phyloP scores from a whole-genome alignment of 148 eudicot species.

The Rhododendron simsii region DNA sequence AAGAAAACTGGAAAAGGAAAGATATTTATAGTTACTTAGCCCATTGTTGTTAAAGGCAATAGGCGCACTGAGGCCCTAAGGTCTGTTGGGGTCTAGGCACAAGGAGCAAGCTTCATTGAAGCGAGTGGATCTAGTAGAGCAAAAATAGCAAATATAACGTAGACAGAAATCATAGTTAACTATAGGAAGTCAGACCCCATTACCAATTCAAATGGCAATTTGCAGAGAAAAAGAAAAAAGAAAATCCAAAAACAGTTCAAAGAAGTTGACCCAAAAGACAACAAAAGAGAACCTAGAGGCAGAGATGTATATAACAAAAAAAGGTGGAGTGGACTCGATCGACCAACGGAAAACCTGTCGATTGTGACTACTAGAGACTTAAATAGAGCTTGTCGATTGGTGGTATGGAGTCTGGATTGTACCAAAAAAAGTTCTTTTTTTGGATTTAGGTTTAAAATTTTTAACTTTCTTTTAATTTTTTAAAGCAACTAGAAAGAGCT shows the following conservation, averaged over 20 bases:
- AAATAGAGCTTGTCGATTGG: background rate
- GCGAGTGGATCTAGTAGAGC: background rate
- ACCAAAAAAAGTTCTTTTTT: background rate
- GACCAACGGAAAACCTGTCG: background rate
- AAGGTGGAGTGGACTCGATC: background rate
- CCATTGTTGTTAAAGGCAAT: background rate
- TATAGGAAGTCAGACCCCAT: background rate
- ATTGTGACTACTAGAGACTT: background rate
- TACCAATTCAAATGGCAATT: background rate
- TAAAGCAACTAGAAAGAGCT: background rate
- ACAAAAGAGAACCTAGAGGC: background rate
- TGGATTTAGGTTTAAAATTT: background rate
- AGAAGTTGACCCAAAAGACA: background rate
- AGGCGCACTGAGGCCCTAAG: no score
- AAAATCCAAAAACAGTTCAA: no score
- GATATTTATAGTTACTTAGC: background rate
- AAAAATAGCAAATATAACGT: background rate
- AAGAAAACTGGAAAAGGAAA: background rate
- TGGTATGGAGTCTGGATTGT: background rate
- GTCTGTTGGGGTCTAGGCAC: background rate
- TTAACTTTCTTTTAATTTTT: background rate
- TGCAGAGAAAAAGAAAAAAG: background rate
- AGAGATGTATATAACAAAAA: background rate
- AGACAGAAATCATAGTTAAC: background rate
- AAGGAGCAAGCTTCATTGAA: no score